Conservation (phyloP, 352 stramenopile species). For the Phytopythium aichiense region DNA sequence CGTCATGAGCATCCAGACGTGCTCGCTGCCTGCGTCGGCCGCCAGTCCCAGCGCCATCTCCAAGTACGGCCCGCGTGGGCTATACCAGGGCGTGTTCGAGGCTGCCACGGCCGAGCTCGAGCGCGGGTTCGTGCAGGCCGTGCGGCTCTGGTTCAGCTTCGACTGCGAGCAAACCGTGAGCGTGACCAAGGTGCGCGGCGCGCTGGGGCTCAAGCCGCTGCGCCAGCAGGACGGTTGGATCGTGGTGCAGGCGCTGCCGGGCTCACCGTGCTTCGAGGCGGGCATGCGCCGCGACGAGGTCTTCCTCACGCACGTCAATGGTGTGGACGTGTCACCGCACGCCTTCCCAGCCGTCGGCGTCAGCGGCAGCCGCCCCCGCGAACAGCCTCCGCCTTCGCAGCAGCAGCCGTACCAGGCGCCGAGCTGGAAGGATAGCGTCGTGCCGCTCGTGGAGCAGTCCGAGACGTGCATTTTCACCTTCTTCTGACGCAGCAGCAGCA, state of each 20-base stretch:
- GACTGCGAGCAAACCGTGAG: slow-evolving; percentile 76
- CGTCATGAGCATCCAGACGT: slow-evolving; percentile 67
- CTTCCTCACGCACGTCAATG: slow-evolving; percentile 80
- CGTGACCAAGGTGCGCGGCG: slow-evolving; percentile 70
- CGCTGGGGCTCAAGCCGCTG: slow-evolving; percentile 62
- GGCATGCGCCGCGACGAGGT: slow-evolving; percentile 71
- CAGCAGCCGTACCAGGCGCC: slow-evolving; percentile 21
- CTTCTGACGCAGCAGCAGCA: slow-evolving; percentile 27
- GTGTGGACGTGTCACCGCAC: slow-evolving; percentile 68
- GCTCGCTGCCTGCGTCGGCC: slow-evolving; percentile 49
- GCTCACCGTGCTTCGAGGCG: slow-evolving; percentile 61
- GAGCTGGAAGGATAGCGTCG: slow-evolving; percentile 73
- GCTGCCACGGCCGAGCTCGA: slow-evolving; percentile 44
- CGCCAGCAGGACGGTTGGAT: slow-evolving; percentile 77
- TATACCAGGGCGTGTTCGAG: slow-evolving; percentile 66
- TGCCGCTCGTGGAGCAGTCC: slow-evolving; percentile 67
- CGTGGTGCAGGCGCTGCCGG: slow-evolving; percentile 61
- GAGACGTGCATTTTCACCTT: slow-evolving; percentile 81
- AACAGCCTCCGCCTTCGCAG: slow-evolving; percentile 10
- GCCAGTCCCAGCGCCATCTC: slow-evolving; percentile 64
- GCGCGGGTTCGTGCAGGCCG: slow-evolving; percentile 56
- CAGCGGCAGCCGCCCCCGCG: slow-evolving; percentile 11
- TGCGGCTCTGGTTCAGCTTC: slow-evolving; percentile 80
- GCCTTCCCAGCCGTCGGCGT: slow-evolving; percentile 55
- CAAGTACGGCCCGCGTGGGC: slow-evolving; percentile 40